Conservation (phyloP, 768 basidiomycete genomes). For the Kockovaella imperatae region DNA sequence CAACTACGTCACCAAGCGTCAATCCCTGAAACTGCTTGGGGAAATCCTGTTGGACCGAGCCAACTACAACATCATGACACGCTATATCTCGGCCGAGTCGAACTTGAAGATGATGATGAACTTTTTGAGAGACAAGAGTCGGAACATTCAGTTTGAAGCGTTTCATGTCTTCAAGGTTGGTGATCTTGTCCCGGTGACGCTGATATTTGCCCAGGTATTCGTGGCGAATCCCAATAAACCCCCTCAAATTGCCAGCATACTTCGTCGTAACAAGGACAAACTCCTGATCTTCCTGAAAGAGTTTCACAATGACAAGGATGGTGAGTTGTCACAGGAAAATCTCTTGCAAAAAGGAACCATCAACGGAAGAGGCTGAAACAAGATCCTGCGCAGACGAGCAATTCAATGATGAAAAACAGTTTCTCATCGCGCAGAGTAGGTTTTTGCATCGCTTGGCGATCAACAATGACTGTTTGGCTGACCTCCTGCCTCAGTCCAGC, state of each 20-base stretch:
- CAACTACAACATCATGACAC: constrained; percentile 97
- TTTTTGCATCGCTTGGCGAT: neutral
- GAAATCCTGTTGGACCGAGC: constrained; percentile 96
- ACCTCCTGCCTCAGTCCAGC: constrained; percentile 1
- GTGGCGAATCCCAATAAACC: constrained; percentile 99
- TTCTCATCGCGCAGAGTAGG: constrained; percentile 75
- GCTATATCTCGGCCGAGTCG: constrained; percentile 87
- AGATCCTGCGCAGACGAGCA: constrained; percentile 84
- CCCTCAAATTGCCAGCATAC: constrained; percentile 80
- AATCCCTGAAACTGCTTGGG: constrained; percentile 93
- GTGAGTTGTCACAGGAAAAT: constrained; percentile 41
- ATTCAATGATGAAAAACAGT: constrained; percentile 94
- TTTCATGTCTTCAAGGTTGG: constrained; percentile 99
- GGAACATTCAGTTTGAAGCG: constrained; percentile 99
- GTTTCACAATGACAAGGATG: constrained; percentile 98
- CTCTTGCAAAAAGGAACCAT: constrained; percentile 34
- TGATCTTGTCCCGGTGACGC: neutral
- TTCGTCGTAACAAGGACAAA: constrained; percentile 90
- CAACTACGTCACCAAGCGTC: constrained; percentile 99
- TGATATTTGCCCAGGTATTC: constrained; percentile 60
- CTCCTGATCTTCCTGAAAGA: constrained; percentile 76
- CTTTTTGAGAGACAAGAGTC: constrained; percentile 91
- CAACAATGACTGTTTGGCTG: neutral
- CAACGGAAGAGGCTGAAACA: too few species aligned
- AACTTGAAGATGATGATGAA: constrained; percentile 99